These are phyloP conservation scores for Populus pruinosa DNA, from an alignment of 345 rosid genomes.

Conservation along the genomic window DNA sequence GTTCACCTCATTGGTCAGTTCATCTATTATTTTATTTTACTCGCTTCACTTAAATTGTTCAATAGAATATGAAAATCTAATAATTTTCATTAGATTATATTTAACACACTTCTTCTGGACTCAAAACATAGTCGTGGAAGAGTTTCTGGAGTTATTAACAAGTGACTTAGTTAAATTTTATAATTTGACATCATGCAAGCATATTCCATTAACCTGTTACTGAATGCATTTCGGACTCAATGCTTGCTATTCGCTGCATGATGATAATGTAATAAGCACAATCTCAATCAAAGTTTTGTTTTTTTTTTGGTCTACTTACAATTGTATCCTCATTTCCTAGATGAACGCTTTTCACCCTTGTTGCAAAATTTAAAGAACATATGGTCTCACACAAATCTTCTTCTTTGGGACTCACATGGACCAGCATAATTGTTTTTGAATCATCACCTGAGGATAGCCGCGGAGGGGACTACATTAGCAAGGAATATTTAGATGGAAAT, in stretches of 20 bases:
- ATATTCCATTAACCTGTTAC: too few species aligned
- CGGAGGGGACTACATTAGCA: not conserved
- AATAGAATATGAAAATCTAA: too few species aligned
- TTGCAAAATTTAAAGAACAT: conserved; percentile 70
- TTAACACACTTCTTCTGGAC: too few species aligned
- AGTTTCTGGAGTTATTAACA: too few species aligned
- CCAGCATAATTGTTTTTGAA: conserved; percentile 80
- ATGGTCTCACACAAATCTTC: conserved; percentile 79
- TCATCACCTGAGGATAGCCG: conserved; percentile 50
- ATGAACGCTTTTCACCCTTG: conserved; percentile 59
- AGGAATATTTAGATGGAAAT: not conserved
- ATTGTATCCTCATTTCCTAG: conserved; percentile 50
- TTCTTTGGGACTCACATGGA: conserved; percentile 77
- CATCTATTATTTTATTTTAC: not conserved
- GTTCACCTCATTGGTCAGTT: conserved; percentile 13
- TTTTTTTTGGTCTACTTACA: conserved; percentile 34
- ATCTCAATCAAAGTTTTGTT: not conserved
- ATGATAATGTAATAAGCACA: conserved; percentile 7
- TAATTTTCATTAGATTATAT: too few species aligned
- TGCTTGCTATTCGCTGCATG: too few species aligned
- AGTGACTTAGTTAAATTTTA: too few species aligned
- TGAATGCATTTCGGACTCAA: too few species aligned
- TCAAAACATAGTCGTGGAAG: too few species aligned
- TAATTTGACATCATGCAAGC: too few species aligned
- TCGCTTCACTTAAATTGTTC: too few species aligned